Evolutionary conservation across 2,329 filamentous ascomycete species (phyloP).

Genomic region (Diaporthe helianthi): DNA sequence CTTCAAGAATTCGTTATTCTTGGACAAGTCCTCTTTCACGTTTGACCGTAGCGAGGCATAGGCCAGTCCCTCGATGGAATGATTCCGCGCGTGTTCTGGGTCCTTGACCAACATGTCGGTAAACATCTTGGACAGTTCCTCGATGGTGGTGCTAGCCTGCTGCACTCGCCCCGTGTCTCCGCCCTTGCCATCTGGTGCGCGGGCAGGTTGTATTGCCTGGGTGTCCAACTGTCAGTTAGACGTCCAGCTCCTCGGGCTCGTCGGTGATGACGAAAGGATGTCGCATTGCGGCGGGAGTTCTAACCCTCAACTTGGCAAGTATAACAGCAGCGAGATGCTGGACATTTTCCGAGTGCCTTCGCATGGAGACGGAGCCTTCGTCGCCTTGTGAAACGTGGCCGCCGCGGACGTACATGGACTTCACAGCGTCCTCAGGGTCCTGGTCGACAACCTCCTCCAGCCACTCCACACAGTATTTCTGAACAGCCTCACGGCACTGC

Average conservation of each 20-base stretch:
- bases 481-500: slow-evolving; percentile 81
- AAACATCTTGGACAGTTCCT: slow-evolving; percentile 70
- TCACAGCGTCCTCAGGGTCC: slow-evolving; percentile 64
- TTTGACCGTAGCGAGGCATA: slow-evolving; percentile 87
- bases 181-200: slow-evolving; percentile 43
- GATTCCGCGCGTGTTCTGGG: slow-evolving; percentile 65
- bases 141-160: slow-evolving; percentile 65
- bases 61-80: slow-evolving; percentile 87
- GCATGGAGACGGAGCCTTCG: slow-evolving; percentile 65
- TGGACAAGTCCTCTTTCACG: slow-evolving; percentile 81
- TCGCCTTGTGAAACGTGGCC: slow-evolving; percentile 62
- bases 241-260: slow-evolving; percentile 41
- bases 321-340: slow-evolving; percentile 76
- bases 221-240: slow-evolving; percentile 57
- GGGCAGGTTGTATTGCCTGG: slow-evolving; percentile 60
- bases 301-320: slow-evolving; percentile 73
- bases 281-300: slow-evolving; percentile 43
- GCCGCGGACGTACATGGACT: slow-evolving; percentile 56
- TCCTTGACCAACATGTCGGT: slow-evolving; percentile 70
- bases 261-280: slow-evolving; percentile 31
- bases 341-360: slow-evolving; percentile 66
- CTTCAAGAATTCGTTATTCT: slow-evolving; percentile 72
- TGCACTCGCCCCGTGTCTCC: slow-evolving; percentile 53
- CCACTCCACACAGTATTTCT: slow-evolving; percentile 86
- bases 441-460: slow-evolving; percentile 83